These are phyloP conservation scores for Lachancea meyersii DNA, from an alignment of 805 yeast genomes.

Conservation along the genomic window DNA sequence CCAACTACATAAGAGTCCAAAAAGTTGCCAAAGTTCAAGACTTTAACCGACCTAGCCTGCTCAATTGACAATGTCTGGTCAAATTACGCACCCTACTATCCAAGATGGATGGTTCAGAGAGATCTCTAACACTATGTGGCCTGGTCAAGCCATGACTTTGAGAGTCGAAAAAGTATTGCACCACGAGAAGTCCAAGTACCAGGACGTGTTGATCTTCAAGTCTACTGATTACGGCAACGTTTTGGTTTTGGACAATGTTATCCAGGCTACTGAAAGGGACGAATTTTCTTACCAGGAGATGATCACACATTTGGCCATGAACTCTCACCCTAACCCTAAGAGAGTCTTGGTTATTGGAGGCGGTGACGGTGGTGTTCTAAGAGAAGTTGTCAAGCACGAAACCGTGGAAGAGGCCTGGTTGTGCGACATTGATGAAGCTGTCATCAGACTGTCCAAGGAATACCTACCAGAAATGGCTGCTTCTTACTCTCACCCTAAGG, in stretches of 20 bases:
- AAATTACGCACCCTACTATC: slow-evolving; percentile 40
- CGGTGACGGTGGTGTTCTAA: slow-evolving; percentile 97
- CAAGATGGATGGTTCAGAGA: slow-evolving; percentile 94
- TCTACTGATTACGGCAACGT: slow-evolving; percentile 94
- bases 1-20: too few relatives aligned
- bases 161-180: slow-evolving; percentile 82
- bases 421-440: slow-evolving; percentile 94
- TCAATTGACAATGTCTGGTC: slow-evolving; percentile 25
- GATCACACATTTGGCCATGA: slow-evolving; percentile 90
- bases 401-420: slow-evolving; percentile 81
- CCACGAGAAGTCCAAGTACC: slow-evolving; percentile 81
- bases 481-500: slow-evolving; percentile 83
- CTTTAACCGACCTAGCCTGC: background rate
- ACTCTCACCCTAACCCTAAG: slow-evolving; percentile 92
- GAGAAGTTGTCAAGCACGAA: slow-evolving; percentile 89
- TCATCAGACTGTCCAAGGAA: slow-evolving; percentile 76
- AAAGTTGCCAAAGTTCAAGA: too few relatives aligned
- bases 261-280: slow-evolving; percentile 95
- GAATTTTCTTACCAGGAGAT: slow-evolving; percentile 97
- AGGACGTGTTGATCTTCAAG: slow-evolving; percentile 89
- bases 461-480: slow-evolving; percentile 84
- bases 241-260: slow-evolving; percentile 87
- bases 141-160: slow-evolving; percentile 95
- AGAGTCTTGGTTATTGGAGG: slow-evolving; percentile 94
- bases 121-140: slow-evolving; percentile 94